Conservation (phyloP, 305 asterid genomes). For the Ilex paraguariensis region DNA sequence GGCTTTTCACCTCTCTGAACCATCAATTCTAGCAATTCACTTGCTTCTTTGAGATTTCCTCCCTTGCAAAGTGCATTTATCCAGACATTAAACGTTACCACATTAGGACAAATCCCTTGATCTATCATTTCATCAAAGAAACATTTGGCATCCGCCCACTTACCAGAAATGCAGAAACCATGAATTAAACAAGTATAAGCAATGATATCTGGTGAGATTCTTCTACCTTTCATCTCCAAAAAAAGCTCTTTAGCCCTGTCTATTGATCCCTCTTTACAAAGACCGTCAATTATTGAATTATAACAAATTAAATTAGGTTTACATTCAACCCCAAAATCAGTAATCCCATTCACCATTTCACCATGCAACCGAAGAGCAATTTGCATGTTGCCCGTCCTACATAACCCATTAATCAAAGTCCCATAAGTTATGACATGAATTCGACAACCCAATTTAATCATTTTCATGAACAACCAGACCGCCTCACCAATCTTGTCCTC, state of each 20-base stretch:
- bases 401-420: constrained; percentile 55
- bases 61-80: constrained; percentile 56
- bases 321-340: constrained; percentile 28
- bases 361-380: constrained; percentile 47
- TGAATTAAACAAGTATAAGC: constrained; percentile 44
- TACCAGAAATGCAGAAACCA: constrained; percentile 42
- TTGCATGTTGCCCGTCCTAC: constrained; percentile 58
- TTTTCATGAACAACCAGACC: constrained; percentile 38
- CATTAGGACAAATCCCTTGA: constrained; percentile 56
- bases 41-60: constrained; percentile 50
- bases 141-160: constrained; percentile 48
- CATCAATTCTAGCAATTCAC: constrained; percentile 58
- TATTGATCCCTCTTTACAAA: constrained; percentile 52
- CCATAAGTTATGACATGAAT: constrained; percentile 55
- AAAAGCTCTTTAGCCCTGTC: constrained; percentile 49
- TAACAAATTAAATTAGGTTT: constrained; percentile 48
- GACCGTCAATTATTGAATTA: constrained; percentile 46
- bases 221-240: constrained; percentile 56
- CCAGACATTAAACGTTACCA: constrained; percentile 49
- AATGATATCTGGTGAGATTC: constrained; percentile 46
- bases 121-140: constrained; percentile 54
- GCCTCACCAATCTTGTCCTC: constrained; percentile 47
- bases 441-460: constrained; percentile 35
- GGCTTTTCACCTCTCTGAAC: constrained; percentile 61
- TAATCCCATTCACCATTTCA: constrained; percentile 32